phyloP scores from a whole-genome alignment of 2,329 filamentous ascomycete genomes.

The Claviceps pazoutovae region DNA sequence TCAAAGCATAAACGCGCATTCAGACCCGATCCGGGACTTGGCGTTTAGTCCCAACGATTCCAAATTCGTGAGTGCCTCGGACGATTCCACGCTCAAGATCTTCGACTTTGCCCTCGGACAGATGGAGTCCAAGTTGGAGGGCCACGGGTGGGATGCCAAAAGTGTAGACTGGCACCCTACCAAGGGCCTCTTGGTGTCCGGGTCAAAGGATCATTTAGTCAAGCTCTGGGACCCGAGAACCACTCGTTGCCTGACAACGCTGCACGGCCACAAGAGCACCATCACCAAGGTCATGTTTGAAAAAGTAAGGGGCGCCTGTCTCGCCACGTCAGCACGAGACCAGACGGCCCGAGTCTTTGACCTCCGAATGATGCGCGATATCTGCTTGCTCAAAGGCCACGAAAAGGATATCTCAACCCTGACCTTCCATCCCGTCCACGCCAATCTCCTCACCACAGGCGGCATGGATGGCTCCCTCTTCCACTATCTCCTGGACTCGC shows the following conservation, averaged over 20 bases:
- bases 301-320: slow-evolving; percentile 64
- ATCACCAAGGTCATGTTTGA: slow-evolving; percentile 91
- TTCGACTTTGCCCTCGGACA: slow-evolving; percentile 85
- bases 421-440: slow-evolving; percentile 86
- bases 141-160: slow-evolving; percentile 98
- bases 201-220: slow-evolving; percentile 93
- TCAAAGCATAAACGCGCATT: slow-evolving; percentile 82
- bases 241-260: slow-evolving; percentile 76
- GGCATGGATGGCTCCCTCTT: slow-evolving; percentile 80
- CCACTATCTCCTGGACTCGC: slow-evolving; percentile 93
- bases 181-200: slow-evolving; percentile 86
- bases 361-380: slow-evolving; percentile 94
- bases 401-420: slow-evolving; percentile 92
- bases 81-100: slow-evolving; percentile 86
- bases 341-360: slow-evolving; percentile 90
- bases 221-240: slow-evolving; percentile 98
- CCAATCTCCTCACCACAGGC: slow-evolving; percentile 77
- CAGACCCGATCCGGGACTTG: slow-evolving; percentile 78
- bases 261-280: slow-evolving; percentile 95
- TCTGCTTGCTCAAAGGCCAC: slow-evolving; percentile 82
- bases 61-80: slow-evolving; percentile 92
- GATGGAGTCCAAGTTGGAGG: slow-evolving; percentile 70
- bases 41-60: slow-evolving; percentile 88
- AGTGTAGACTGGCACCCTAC: slow-evolving; percentile 95
- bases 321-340: slow-evolving; percentile 87